Percentiles rank a stretch among this genome's conserved stretches.
These are phyloP conservation scores for Hygrophoropsis aurantiaca DNA, from an alignment of 768 basidiomycete genomes.

Conservation along the genomic window DNA sequence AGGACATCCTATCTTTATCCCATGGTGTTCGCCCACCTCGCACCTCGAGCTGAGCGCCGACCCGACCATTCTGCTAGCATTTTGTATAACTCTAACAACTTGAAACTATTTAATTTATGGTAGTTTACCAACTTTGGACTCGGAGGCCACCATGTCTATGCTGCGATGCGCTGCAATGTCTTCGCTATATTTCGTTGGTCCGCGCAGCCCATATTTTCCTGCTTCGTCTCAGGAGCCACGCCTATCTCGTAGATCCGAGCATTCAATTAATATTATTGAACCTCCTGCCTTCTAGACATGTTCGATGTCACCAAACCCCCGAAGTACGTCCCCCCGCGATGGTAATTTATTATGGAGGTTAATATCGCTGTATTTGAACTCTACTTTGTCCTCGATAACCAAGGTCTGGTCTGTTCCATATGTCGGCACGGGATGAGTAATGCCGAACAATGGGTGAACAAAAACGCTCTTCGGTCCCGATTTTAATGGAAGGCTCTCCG, in stretches of 20 bases:
- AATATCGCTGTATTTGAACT: constrained; percentile 2
- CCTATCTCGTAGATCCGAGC: constrained; percentile 60
- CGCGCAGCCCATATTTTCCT: neutral
- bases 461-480: constrained; percentile 88
- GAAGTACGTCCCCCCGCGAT: too few relatives aligned
- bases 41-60: too few relatives aligned
- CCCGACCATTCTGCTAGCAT: too few relatives aligned
- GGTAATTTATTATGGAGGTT: neutral
- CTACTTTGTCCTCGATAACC: constrained; percentile 70
- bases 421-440: constrained; percentile 82
- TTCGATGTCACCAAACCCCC: constrained; percentile 75
- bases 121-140: too few relatives aligned
- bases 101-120: too few relatives aligned
- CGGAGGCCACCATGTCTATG: too few relatives aligned
- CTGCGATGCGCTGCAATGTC: too few relatives aligned
- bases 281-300: constrained; percentile 83
- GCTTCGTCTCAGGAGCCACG: constrained; percentile 15
- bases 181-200: constrained; percentile 63
- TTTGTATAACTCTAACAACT: too few relatives aligned
- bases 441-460: constrained; percentile 71
- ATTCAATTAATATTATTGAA: too few relatives aligned
- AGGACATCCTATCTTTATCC: too few relatives aligned
- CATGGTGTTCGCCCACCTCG: too few relatives aligned
- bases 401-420: constrained; percentile 90
- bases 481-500: constrained; percentile 78